Evolutionary conservation across 192 early-diverging fungal genomes (phyloP), one percentile per base, ranked within the genome.

Genomic region (Umbelopsis isabellina): DNA sequence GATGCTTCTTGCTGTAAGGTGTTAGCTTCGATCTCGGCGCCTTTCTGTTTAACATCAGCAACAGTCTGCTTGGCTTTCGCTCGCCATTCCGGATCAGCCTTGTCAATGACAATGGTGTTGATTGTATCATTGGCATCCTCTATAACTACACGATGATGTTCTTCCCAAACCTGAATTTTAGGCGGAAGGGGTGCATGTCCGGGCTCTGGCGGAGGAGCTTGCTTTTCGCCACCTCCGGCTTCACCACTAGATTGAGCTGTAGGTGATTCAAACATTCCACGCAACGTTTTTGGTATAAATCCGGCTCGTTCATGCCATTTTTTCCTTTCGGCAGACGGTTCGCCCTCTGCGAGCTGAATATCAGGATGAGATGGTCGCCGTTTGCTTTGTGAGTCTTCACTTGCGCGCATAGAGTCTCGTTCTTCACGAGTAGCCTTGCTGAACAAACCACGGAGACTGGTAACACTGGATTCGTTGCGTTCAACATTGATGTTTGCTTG

Each of bases 141-240:
- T 21, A 72, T n/a, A 12, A 61, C 55, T 13, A 61, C 55, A 35
- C 55, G 55, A 35, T 61, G 41, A 12, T 15, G 5, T 22, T 77
- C 75, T 1, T 77, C 67, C 75, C 75, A 77, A 1, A 77, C 53
- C 47, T 77, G 48, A 44, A 72, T 72, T 20, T 45, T 33, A 4
- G 69, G 27, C 1, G 22, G 3, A 49, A 21, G 55, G 3, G 18
- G n/a, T 35, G 15, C 47, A 48, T 51, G 66, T 1, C 47, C 52
- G 23, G 25, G 16, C 0, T 53, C 47, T 64, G n/a, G 44, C 21
- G 15, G 27, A 0, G 25, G 4, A 25, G 33, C 13, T 30, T 61
- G 27, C 27, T 61, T 25, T 15, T 61, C 18, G 6, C 12, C 33
- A 25, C 3, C 15, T 35, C 18, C 55, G 4, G 27, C 12, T 4